phyloP scores from a whole-genome alignment of 441 rosid genomes.

The Croton laevigatus region DNA sequence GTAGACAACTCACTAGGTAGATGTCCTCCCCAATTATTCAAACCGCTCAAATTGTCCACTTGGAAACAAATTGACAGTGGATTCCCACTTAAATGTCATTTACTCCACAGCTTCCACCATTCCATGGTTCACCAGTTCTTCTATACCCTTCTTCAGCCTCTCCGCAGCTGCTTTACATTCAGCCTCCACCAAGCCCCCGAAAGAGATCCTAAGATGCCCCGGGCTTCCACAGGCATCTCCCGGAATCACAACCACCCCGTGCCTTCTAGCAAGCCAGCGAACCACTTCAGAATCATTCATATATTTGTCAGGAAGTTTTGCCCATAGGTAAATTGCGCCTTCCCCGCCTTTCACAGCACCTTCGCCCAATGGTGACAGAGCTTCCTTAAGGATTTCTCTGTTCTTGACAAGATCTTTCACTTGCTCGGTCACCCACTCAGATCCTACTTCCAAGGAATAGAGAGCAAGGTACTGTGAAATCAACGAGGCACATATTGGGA shows the following conservation, averaged over 20 bases:
- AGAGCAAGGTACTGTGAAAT: constrained; percentile 85
- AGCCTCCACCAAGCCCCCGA: constrained; percentile 74
- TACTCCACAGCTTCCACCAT: constrained; percentile 36
- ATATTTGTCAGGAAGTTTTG: constrained; percentile 64
- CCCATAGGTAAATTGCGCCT: constrained; percentile 98
- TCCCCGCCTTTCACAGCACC: constrained; percentile 88
- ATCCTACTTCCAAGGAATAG: constrained; percentile 69
- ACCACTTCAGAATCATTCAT: constrained; percentile 58
- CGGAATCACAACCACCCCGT: constrained; percentile 81
- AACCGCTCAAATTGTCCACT: constrained; percentile 11
- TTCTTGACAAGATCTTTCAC: constrained; percentile 80
- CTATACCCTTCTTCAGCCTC: constrained; percentile 68
- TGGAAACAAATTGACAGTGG: constrained; percentile 17
- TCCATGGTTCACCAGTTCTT: constrained; percentile 70
- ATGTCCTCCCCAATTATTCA: constrained; percentile 22
- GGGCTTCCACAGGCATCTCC: constrained; percentile 80
- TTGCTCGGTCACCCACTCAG: constrained; percentile 68
- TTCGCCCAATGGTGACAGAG: constrained; percentile 79
- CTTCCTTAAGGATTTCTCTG: constrained; percentile 64
- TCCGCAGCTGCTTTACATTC: constrained; percentile 69
- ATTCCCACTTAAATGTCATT: neutral
- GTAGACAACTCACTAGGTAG: constrained; percentile 14
- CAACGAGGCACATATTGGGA: constrained; percentile 89
- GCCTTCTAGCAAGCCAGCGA: constrained; percentile 80
- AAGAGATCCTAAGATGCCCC: constrained; percentile 73